These are phyloP conservation scores for Pseudozyma flocculosa DNA, from an alignment of 1,284 basidiomycete species.

Conservation along the genomic window DNA sequence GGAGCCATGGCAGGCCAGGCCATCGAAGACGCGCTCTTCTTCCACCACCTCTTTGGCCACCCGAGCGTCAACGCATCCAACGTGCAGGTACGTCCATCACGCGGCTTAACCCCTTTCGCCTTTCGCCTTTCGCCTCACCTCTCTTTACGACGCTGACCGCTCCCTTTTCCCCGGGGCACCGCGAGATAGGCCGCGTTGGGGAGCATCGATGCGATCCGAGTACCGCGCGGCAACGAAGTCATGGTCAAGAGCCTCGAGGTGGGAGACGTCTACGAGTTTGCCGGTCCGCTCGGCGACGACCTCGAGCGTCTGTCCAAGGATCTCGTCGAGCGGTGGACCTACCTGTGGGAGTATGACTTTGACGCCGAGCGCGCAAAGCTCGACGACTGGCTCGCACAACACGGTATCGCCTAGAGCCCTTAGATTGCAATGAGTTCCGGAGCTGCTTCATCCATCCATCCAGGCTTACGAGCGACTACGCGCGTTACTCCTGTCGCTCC, in stretches of 20 bases:
- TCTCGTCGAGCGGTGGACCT: conserved; percentile 18
- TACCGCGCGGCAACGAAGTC: conserved; percentile 44
- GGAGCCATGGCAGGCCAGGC: conserved; percentile 69
- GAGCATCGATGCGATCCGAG: conserved; percentile 39
- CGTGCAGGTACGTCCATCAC: conserved; percentile 44
- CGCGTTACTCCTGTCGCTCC: no score
- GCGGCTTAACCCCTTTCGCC: not conserved
- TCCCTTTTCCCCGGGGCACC: no score
- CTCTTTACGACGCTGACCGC: not conserved
- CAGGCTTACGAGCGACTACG: no score
- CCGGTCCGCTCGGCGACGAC: conserved; percentile 6
- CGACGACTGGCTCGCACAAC: conserved; percentile 11
- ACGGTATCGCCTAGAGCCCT: no score
- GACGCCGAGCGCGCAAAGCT: conserved; percentile 14
- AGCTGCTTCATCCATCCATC: no score
- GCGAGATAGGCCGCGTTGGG: conserved; percentile 22
- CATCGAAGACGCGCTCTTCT: conserved; percentile 66
- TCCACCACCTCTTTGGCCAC: conserved; percentile 63
- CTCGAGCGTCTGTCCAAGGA: conserved; percentile 1
- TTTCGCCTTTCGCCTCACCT: not conserved
- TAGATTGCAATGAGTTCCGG: no score
- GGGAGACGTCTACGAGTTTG: conserved; percentile 37
- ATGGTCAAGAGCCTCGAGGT: conserved; percentile 39
- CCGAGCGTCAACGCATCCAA: conserved; percentile 61
- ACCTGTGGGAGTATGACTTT: conserved; percentile 30